A percentile compares a stretch with the other conserved stretches of the same genome.
Evolutionary conservation across 1,139 yeast genomes (phyloP).

Genomic region (Tardiomyces depauwii): DNA sequence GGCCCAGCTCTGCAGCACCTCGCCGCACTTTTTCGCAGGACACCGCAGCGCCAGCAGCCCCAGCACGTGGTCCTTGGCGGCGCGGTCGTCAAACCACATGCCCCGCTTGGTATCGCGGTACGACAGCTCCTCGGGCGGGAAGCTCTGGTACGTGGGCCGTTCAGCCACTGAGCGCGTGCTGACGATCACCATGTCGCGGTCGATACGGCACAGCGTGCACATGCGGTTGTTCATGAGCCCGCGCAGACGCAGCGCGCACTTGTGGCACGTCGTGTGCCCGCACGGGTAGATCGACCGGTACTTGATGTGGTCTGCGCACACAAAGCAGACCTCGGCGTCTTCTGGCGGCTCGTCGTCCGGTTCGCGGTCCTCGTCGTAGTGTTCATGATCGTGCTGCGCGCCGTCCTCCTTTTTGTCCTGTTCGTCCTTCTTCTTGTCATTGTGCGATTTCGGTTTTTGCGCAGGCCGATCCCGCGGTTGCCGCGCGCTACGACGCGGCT

Average conservation of each 20-base stretch:
- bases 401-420: background rate
- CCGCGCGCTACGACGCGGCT: too few species aligned
- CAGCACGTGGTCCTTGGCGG: slow-evolving; percentile 33
- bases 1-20: slow-evolving; percentile 37
- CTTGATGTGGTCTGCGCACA: slow-evolving; percentile 65
- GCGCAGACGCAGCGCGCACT: slow-evolving; percentile 73
- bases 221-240: slow-evolving; percentile 62
- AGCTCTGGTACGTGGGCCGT: slow-evolving; percentile 28
- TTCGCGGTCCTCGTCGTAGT: background rate
- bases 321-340: slow-evolving; percentile 46
- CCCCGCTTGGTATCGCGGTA: slow-evolving; percentile 14
- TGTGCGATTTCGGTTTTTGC: too few species aligned
- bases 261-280: slow-evolving; percentile 74
- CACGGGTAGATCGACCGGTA: slow-evolving; percentile 71
- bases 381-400: background rate
- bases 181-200: slow-evolving; percentile 40
- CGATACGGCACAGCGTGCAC: slow-evolving; percentile 74
- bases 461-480: too few species aligned
- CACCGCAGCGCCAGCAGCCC: slow-evolving; percentile 49
- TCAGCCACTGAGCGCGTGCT: slow-evolving; percentile 22
- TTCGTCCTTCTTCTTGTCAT: too few species aligned
- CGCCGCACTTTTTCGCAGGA: slow-evolving; percentile 35
- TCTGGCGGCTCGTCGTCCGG: background rate
- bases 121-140: slow-evolving; percentile 23
- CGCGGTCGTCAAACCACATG: slow-evolving; percentile 21